A percentile compares a stretch with the other conserved stretches of the same genome.
These are phyloP conservation scores for Xylogone sp. DNA, from an alignment of 2,329 filamentous ascomycete species.

Conservation along the genomic window DNA sequence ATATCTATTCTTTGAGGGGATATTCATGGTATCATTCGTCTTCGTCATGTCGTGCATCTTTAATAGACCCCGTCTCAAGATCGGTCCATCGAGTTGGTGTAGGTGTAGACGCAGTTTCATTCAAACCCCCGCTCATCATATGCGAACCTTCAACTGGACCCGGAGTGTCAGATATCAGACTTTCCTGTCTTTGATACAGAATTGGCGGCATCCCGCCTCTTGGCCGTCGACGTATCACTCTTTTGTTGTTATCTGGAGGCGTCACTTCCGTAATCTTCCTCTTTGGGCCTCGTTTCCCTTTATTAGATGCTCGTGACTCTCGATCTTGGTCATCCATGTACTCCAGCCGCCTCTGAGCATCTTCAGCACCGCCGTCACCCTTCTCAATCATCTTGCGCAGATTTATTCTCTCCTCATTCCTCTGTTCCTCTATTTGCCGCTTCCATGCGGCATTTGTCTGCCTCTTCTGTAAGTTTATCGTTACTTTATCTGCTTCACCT, in stretches of 20 bases:
- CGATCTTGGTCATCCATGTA: conserved; percentile 17
- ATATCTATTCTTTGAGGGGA: no score
- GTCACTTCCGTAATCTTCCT: not conserved
- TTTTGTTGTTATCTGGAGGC: not conserved
- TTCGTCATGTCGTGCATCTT: no score
- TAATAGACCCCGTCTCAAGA: not conserved
- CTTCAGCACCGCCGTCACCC: conserved; percentile 4
- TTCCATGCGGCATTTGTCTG: conserved; percentile 18
- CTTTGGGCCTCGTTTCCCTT: not conserved
- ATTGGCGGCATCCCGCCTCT: not conserved
- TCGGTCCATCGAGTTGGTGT: conserved; percentile 3
- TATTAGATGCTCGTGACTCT: not conserved
- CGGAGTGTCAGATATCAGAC: not conserved
- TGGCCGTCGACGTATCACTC: conserved; percentile 1
- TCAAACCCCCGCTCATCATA: not conserved
- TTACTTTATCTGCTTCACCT: conserved; percentile 64
- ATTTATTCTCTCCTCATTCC: conserved; percentile 12
- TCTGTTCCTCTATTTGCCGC: conserved; percentile 8
- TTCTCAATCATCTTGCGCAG: conserved; percentile 12
- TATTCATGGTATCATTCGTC: no score
- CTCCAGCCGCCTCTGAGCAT: conserved; percentile 12
- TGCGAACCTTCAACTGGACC: not conserved
- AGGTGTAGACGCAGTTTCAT: not conserved
- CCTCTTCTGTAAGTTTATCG: conserved; percentile 46
- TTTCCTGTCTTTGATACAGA: conserved; percentile 1